Evolutionary conservation across 192 early-diverging fungal genomes (phyloP), one percentile per base, ranked within the genome.

Genomic region (Umbelopsis ramanniana): DNA sequence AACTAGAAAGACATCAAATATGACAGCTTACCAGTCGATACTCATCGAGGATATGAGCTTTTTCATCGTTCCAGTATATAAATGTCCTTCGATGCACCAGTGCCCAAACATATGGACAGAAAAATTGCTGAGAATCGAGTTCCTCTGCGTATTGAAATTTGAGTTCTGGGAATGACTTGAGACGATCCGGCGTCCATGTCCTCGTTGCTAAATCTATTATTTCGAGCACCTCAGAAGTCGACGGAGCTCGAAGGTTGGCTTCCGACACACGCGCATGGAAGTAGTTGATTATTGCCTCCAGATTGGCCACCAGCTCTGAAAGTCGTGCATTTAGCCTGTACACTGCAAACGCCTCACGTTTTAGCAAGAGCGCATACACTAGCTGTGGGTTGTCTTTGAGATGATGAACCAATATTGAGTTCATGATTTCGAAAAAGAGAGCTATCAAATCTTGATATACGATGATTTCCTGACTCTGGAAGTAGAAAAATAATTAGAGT

Each of bases 31-130:
- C 45, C 21, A 55, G 43, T 26, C 73, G 69, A 40, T 79, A 74
- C 26, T 67, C 57, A 33, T 79, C 66, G n/a, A 79, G 60, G 37
- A 66, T 46, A 45, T 77, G 82, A 8, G 85, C 74, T 38, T 84
- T 90, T 33, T 90, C 88, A 47, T 87, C 87, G 74, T 91, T 87
- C 91, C 91, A 92, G 52, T 92, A 89, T 70, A 90, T 87, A 76
- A 87, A 84, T 46, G 78, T 84, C 29, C 82, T 84, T 23, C 84
- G 67, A 70, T 85, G 80, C 10, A 89, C 78, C 6, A 90, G 47
- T 9, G 84, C 83, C 92, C 92, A 93, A 3, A 89, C 83, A 74
- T 91, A 92, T 14, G 91, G 90, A 43, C 89, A 77, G 72, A 88
- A 89, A 52, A 93, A 93, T 38, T 86, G 76, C 55, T 78, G 79